phyloP scores from a whole-genome alignment of 116 monocot genomes.

The Posidonia oceanica region DNA sequence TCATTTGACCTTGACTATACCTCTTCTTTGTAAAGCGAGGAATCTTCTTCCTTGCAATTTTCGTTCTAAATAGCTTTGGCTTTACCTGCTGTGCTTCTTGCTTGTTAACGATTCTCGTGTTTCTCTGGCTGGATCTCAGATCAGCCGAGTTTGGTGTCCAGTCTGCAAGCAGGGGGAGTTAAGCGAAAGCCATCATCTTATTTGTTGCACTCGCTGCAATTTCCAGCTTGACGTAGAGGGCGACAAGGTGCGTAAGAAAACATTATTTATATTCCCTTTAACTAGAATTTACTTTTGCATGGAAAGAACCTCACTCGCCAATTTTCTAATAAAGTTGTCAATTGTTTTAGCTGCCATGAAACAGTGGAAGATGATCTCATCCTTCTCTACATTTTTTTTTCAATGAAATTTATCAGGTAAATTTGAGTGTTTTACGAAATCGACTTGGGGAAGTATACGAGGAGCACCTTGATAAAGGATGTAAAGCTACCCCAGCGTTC shows the following conservation, averaged over 20 bases:
- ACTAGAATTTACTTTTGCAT: background rate
- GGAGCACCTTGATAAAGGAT: constrained; percentile 81
- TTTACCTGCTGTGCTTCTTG: background rate
- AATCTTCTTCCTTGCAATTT: background rate
- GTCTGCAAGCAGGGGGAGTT: constrained; percentile 79
- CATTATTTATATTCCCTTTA: background rate
- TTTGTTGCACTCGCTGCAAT: constrained; percentile 56
- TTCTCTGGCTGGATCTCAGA: constrained; percentile 1
- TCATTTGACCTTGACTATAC: no score
- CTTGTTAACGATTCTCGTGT: background rate
- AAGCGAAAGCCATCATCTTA: constrained; percentile 49
- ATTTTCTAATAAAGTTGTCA: no score
- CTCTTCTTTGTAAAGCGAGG: background rate
- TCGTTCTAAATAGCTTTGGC: background rate
- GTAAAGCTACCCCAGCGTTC: constrained; percentile 66
- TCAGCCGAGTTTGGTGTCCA: constrained; percentile 73
- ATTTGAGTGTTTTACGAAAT: constrained; percentile 47
- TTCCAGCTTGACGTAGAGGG: constrained; percentile 58
- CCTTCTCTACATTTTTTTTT: background rate
- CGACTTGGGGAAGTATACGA: constrained; percentile 66
- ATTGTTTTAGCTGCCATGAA: no score
- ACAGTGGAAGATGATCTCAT: no score
- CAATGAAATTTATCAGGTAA: constrained; percentile 31
- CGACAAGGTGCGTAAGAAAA: constrained; percentile 48
- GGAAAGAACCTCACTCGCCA: background rate